Evolutionary conservation across 2,329 filamentous ascomycete species (phyloP).

Genomic region (Paraphaeosphaeria minitans): DNA sequence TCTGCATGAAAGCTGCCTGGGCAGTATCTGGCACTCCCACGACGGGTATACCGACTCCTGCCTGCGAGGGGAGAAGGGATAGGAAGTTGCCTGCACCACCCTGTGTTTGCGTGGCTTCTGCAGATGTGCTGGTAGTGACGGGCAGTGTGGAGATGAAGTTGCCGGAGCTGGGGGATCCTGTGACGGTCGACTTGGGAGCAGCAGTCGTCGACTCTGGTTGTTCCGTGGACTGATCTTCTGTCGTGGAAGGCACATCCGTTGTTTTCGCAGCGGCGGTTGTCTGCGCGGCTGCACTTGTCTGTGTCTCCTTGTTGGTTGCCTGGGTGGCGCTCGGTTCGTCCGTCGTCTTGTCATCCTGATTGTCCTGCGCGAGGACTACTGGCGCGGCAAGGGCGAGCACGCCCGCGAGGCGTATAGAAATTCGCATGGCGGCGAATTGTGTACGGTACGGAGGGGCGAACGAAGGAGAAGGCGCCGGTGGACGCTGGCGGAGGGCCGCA

Average conservation of each 20-base stretch:
- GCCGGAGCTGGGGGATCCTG: neutral
- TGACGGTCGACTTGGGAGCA: slow-evolving; percentile 20
- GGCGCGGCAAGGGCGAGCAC: slow-evolving; percentile 40
- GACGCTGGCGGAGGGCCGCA: slow-evolving; percentile 17
- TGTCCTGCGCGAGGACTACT: slow-evolving; percentile 38
- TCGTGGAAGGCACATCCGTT: slow-evolving; percentile 14
- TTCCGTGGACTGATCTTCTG: slow-evolving; percentile 16
- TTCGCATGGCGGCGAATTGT: slow-evolving; percentile 32
- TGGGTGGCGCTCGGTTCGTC: slow-evolving; percentile 21
- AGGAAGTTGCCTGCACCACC: slow-evolving; percentile 24
- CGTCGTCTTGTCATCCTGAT: slow-evolving; percentile 27
- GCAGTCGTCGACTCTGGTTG: slow-evolving; percentile 13
- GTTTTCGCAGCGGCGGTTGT: slow-evolving; percentile 21
- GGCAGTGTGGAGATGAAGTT: slow-evolving; percentile 5
- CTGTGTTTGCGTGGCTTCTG: slow-evolving; percentile 17
- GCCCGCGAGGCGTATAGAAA: slow-evolving; percentile 36
- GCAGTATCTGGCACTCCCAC: slow-evolving; percentile 80
- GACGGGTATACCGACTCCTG: slow-evolving; percentile 66
- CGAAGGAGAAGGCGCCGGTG: slow-evolving; percentile 14
- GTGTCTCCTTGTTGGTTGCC: slow-evolving; percentile 19
- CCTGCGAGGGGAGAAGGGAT: slow-evolving; percentile 46
- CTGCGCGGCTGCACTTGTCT: slow-evolving; percentile 16
- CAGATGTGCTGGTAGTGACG: slow-evolving; percentile 15
- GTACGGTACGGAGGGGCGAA: slow-evolving; percentile 19
- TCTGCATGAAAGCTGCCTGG: slow-evolving; percentile 89